phyloP scores from a whole-genome alignment of 148 eudicot genomes.

The Rhododendron ovatum region DNA sequence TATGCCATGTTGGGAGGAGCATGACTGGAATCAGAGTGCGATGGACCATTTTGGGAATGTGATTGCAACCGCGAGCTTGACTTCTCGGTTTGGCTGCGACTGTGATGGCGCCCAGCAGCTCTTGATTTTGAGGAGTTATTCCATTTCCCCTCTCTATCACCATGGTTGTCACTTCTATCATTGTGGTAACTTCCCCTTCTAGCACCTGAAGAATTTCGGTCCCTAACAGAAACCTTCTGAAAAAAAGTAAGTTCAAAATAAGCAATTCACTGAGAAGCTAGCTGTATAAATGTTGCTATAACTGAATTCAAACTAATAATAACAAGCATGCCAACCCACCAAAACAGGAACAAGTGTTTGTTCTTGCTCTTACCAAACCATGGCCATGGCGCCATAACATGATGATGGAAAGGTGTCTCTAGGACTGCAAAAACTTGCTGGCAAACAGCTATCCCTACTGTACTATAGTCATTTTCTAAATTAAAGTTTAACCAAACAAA shows the following conservation, averaged over 20 bases:
- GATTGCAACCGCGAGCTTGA: slow-evolving; percentile 47
- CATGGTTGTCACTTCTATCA: slow-evolving; percentile 61
- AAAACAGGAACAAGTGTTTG: neutral
- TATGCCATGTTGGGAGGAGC: slow-evolving; percentile 43
- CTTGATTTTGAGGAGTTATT: slow-evolving; percentile 54
- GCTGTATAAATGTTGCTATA: neutral
- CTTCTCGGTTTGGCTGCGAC: slow-evolving; percentile 56
- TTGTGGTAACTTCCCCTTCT: slow-evolving; percentile 61
- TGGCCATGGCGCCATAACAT: neutral
- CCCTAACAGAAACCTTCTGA: slow-evolving; percentile 66
- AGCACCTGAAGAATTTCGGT: slow-evolving; percentile 56
- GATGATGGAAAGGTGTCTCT: neutral
- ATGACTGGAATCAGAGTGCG: slow-evolving; percentile 44
- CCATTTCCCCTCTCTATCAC: slow-evolving; percentile 83
- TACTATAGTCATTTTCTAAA: neutral
- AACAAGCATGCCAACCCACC: neutral
- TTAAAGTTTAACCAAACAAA: neutral
- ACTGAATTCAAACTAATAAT: neutral
- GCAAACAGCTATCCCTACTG: neutral
- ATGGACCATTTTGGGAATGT: slow-evolving; percentile 58
- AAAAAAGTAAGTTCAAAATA: neutral
- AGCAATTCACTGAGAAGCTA: neutral
- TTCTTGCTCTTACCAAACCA: neutral
- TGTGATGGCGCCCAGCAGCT: slow-evolving; percentile 46
- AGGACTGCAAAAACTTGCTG: neutral